Evolutionary conservation across 1,139 yeast genomes (phyloP).

Genomic region (Pichia sp.): DNA sequence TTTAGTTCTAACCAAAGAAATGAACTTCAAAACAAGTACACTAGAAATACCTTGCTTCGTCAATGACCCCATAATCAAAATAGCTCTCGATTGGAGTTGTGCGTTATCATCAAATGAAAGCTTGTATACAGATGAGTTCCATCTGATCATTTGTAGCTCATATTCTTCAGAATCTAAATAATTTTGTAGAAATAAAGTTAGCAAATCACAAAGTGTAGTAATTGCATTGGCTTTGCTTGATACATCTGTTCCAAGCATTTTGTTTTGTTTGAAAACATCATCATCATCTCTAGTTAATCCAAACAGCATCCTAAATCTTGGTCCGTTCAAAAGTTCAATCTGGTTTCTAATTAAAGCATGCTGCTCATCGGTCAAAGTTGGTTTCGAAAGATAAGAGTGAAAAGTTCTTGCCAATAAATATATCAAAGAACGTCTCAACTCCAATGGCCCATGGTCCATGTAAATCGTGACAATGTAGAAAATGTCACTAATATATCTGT

Average conservation of each 20-base stretch:
- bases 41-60: constrained; percentile 63
- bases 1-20: constrained; percentile 15
- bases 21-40: constrained; percentile 40
- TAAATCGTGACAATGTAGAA: constrained; percentile 65
- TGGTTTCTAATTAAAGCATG: constrained; percentile 46
- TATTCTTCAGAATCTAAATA: constrained; percentile 44
- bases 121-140: constrained; percentile 64
- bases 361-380: constrained; percentile 44
- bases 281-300: constrained; percentile 67
- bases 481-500: constrained; percentile 68
- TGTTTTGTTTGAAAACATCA: constrained; percentile 1
- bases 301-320: constrained; percentile 69
- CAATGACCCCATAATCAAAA: constrained; percentile 67
- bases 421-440: constrained; percentile 63
- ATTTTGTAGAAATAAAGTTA: constrained; percentile 54
- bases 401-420: constrained; percentile 64
- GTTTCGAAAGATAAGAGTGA: constrained; percentile 66
- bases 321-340: constrained; percentile 60
- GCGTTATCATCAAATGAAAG: constrained; percentile 60
- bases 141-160: constrained; percentile 61
- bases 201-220: constrained; percentile 60
- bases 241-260: constrained; percentile 25
- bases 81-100: constrained; percentile 66
- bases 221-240: constrained; percentile 49
- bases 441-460: constrained; percentile 69